Evolutionary conservation across 2,329 filamentous ascomycete species (phyloP).

Genomic region (Lasiodiplodia hormozganensis): DNA sequence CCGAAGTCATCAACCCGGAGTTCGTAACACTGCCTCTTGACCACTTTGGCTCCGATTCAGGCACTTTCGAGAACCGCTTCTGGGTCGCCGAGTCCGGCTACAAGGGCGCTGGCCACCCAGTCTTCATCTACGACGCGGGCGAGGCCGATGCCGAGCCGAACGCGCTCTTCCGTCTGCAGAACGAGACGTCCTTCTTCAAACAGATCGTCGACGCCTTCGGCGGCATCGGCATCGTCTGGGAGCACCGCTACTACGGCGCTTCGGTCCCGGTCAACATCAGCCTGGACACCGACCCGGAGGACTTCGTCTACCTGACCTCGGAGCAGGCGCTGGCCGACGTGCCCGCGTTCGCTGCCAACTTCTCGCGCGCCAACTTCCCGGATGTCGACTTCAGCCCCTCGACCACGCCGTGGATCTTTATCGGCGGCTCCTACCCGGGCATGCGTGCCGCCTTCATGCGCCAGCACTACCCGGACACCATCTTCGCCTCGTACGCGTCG

Average conservation of each 20-base stretch:
- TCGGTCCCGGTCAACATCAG: slow-evolving; percentile 45
- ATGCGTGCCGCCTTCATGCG: slow-evolving; percentile 50
- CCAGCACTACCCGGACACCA: slow-evolving; percentile 47
- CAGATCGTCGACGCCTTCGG: slow-evolving; percentile 13
- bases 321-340: slow-evolving; percentile 53
- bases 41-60: slow-evolving; percentile 42
- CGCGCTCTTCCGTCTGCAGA: background rate
- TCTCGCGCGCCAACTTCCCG: slow-evolving; percentile 44
- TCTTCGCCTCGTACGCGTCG: slow-evolving; percentile 46
- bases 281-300: slow-evolving; percentile 41
- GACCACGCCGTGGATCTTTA: slow-evolving; percentile 47
- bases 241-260: slow-evolving; percentile 52
- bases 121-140: slow-evolving; percentile 49
- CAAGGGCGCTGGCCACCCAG: slow-evolving; percentile 43
- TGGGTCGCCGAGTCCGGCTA: slow-evolving; percentile 45
- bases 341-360: slow-evolving; percentile 48
- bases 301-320: slow-evolving; percentile 47
- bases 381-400: slow-evolving; percentile 44
- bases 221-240: slow-evolving; percentile 48
- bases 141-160: slow-evolving; percentile 40
- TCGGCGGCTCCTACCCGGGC: slow-evolving; percentile 47
- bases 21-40: slow-evolving; percentile 46
- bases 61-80: slow-evolving; percentile 46
- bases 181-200: slow-evolving; percentile 24
- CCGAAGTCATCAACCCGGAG: slow-evolving; percentile 33